Base-by-base conservation (phyloP, 164 flowering plant genomes). In the Platanus orientalis region DNA sequence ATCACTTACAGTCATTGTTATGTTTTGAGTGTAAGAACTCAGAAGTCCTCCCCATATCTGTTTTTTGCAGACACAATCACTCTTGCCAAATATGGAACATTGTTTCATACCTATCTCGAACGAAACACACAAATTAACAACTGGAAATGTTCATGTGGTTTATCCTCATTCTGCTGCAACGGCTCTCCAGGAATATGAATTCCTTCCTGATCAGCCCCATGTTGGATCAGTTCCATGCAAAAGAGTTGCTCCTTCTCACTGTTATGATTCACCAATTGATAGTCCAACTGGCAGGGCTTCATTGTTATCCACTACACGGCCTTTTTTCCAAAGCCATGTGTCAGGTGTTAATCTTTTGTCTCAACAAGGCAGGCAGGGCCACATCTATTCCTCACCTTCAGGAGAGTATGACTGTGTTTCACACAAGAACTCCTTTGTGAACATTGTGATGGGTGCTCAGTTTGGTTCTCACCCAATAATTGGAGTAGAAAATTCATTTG, bases 121-220 rank as follows among this genome's bases (percentile, higher is more conserved):
- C 53, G 67, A 52, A 19, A 76, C 64, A 65, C 64, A 71, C 30
- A 76, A 76, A 47, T 25, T 58, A 42, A 12, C 69, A 45, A 16
- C 55, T 32, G 73, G 73, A 32, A 69, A 45, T 55, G 69, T 52
- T 62, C 71, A 71, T 56, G 57, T 47, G 39, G 64, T 59, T 54
- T 73, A 69, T 61, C 67, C 71, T 42, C 76, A 73, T 42, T 45
- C 70, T 61, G 63, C 70, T 57, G 52, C 81, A 19, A 83, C 88
- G 77, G 76, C 81, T 62, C 67, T 82, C 44, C 96, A 81, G 66
- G 98, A 92, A 60, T 89, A 89, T 65, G 90, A 92, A 66, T 92
- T 92, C 80, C 90, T 92, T 67, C 98, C 94, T 7, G 92, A 89
- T 80, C 90, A 86, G 70, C 92, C 98, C 54, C 78, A 81, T 66